Evolutionary conservation across 768 basidiomycete species (phyloP), one percentile per base, ranked within the genome.

Genomic region (Scleroderma citrinum): DNA sequence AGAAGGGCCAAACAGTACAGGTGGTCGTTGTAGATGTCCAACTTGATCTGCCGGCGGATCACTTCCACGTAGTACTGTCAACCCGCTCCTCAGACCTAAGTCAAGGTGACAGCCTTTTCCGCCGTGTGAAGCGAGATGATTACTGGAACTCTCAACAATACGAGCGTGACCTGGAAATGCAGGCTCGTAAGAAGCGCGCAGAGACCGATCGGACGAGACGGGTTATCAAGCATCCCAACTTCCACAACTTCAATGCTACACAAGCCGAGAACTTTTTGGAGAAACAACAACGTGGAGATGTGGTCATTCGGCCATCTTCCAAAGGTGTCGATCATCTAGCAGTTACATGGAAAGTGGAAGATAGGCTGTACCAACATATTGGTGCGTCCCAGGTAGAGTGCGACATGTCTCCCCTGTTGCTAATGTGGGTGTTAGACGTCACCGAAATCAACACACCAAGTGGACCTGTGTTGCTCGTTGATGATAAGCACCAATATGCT

Each of bases 321-420:
- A 93, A 94, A 67, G 95, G 95, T 13, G 71, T 76, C 32, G 81
- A 96, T 58, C 96, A 98, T 69, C 75, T 99, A 32, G 95, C 95
- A 38, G 87, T 99, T 10, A 99, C 96, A 0, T 99, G 96, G 96
- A 99, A 98, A 70, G 93, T 99, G 2, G 95, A 94, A 54, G 87
- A 96, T 50, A 89, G 85, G 51, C 71, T 99, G 23, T 98, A 89
- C 67, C 96, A 98, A 62, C 96, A 99, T 62, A 88, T 99, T 50
- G 93, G 93, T 92, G 60, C 44, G 85, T 60, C 30, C 2, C 35
- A 32, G 48, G 17, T 12, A 17, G 32, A 40, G 19, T 17, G 21
- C 32, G 6, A n/a, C 36, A 23, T 21, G 14, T 48, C 42, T 54
- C 5, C 24, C 17, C 20, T 41, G 38, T 31, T 17, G 17, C 54